A percentile compares a stretch with the other conserved stretches of the same genome.
These are phyloP conservation scores for Trichocomaceae sp. DNA, from an alignment of 2,329 filamentous ascomycete species.

Conservation along the genomic window DNA sequence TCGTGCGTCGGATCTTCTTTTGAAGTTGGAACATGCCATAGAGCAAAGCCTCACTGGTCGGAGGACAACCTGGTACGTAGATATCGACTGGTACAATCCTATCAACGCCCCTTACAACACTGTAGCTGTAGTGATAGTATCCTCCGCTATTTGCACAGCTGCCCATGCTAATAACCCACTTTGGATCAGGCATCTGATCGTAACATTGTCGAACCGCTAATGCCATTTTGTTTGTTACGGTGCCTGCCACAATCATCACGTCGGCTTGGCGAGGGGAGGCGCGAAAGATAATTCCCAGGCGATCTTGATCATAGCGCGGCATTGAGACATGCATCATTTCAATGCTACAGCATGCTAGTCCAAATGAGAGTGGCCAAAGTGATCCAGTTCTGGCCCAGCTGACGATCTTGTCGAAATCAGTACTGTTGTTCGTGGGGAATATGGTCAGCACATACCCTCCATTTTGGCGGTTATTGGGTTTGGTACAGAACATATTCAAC, in stretches of 20 bases:
- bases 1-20: constrained; percentile 61
- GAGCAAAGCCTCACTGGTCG: constrained; percentile 48
- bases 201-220: constrained; percentile 84
- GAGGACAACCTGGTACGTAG: constrained; percentile 67
- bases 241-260: constrained; percentile 90
- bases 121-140: constrained; percentile 83
- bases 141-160: constrained; percentile 78
- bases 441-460: background rate
- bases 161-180: constrained; percentile 82
- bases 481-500: background rate
- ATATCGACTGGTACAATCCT: constrained; percentile 72
- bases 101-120: constrained; percentile 67
- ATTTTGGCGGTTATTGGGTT: background rate
- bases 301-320: constrained; percentile 82
- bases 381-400: constrained; percentile 83
- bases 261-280: constrained; percentile 82
- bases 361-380: constrained; percentile 84
- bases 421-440: constrained; percentile 34
- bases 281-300: constrained; percentile 83
- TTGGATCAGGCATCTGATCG: constrained; percentile 89
- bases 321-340: constrained; percentile 92
- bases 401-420: constrained; percentile 68
- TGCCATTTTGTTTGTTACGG: constrained; percentile 94
- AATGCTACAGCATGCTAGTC: constrained; percentile 78
- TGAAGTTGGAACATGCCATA: constrained; percentile 67